These are phyloP conservation scores for Helianthus tuberosus DNA, from an alignment of 129 eudicot genomes.

Conservation along the genomic window DNA sequence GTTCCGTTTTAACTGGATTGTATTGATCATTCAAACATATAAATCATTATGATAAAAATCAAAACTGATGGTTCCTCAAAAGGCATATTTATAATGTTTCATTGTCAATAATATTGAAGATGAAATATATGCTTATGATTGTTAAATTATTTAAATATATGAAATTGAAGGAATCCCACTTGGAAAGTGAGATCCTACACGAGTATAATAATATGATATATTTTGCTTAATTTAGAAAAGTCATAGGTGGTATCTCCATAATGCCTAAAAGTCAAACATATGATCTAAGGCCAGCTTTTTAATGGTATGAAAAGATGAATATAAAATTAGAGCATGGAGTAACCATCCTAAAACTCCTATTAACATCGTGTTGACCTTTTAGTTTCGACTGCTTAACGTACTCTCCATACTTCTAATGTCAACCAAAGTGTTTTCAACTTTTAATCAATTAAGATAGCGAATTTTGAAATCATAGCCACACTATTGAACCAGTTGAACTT, in stretches of 20 bases:
- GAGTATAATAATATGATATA: background rate
- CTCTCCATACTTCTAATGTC: constrained; percentile 12
- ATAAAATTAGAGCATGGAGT: constrained; percentile 10
- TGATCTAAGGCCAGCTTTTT: constrained; percentile 40
- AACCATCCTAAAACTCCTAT: constrained; percentile 19
- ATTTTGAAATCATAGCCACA: constrained; percentile 15
- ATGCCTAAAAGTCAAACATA: constrained; percentile 30
- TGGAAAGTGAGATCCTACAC: constrained; percentile 27
- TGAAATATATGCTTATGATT: background rate
- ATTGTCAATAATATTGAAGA: background rate
- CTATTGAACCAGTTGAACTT: background rate
- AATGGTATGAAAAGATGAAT: constrained; percentile 15
- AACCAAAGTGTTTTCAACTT: constrained; percentile 13
- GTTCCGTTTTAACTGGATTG: too few species aligned
- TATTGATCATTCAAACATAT: too few species aligned
- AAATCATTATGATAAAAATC: too few species aligned
- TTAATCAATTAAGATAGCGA: constrained; percentile 4
- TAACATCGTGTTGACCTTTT: constrained; percentile 21
- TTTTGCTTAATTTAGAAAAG: constrained; percentile 24
- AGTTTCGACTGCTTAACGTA: background rate
- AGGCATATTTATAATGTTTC: background rate
- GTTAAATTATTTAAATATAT: background rate
- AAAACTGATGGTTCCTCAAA: background rate
- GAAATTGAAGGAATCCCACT: too few species aligned
- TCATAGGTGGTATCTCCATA: constrained; percentile 29